Base-by-base conservation (phyloP, 2,329 filamentous ascomycete species). In the Teratosphaeria zuluensis region DNA sequence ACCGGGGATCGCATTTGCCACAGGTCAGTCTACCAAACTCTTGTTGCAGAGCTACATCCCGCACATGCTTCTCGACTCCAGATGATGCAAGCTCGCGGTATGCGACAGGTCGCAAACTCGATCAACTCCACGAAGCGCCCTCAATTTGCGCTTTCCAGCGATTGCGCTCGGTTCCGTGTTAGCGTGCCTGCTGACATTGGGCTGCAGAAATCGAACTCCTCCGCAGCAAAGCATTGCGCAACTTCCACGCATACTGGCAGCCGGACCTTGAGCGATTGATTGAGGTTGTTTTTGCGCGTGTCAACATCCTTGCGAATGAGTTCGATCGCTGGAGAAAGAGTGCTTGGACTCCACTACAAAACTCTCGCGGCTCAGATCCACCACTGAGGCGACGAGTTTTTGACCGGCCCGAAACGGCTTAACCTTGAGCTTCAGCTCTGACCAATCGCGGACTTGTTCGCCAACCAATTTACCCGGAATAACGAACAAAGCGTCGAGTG, bases 251-350 rank as follows among this genome's bases (percentile, higher is more conserved):
- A 9, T 35, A 9, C 33, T 14, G 33, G 9, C 33, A 11, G 56
- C 60, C 54, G 59, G 9, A 59, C 66, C 62, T 28, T 28, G 24
- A 65, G 65, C 62, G 61, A 54, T 56, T 57, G 61, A 54, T 56
- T 57, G 62, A 51, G 58, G 61, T 64, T 56, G 53, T 58, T 30
- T 58, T 35, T 59, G 59, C 56, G 56, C 60, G 59, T 54, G 58
- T 59, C 51, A 57, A 51, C 54, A 59, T 59, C 58, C 58, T 53
- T 33, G 58, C 46, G 28, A 8, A 53, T 21, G n/a, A 48, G 42
- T 48, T 48, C 42, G 42, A 6, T 48, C 42, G n/a, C 42, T 48
- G 42, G 16, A n/a, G 42, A 21, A 48, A 21, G 16, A 48, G 42
- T n/a, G 42, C 42, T 48, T 48, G 42, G 19, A 19, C 42, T 48